Percentiles rank a stretch among this genome's conserved stretches.
Conservation (phyloP, 2,329 filamentous ascomycete genomes). For the Geosmithia morbida region DNA sequence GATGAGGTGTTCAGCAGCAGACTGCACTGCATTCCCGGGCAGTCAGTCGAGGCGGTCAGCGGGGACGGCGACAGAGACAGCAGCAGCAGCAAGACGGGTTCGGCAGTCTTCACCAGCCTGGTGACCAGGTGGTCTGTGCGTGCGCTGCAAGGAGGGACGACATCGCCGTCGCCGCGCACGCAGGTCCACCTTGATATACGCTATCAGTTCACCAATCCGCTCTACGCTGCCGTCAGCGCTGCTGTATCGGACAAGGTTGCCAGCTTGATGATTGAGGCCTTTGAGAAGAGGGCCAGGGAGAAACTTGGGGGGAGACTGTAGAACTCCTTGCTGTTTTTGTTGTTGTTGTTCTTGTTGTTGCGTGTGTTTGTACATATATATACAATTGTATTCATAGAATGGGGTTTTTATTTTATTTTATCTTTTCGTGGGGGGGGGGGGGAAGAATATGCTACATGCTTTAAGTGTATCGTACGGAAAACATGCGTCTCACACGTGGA, state of each 20-base stretch:
- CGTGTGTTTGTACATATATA: background rate
- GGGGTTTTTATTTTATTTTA: no score
- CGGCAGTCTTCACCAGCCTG: slow-evolving; percentile 50
- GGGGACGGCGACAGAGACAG: slow-evolving; percentile 43
- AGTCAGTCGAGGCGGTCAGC: slow-evolving; percentile 63
- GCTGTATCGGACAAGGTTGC: slow-evolving; percentile 76
- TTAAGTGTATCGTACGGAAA: no score
- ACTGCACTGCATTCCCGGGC: slow-evolving; percentile 61
- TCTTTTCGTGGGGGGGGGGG: no score
- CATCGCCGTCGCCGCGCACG: slow-evolving; percentile 26
- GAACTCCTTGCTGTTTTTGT: background rate
- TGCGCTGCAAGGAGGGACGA: slow-evolving; percentile 17
- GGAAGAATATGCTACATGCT: no score
- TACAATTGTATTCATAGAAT: no score
- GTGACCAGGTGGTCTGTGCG: slow-evolving; percentile 55
- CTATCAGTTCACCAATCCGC: slow-evolving; percentile 78
- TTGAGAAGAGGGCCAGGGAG: slow-evolving; percentile 63
- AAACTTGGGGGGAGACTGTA: slow-evolving; percentile 8
- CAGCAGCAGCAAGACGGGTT: slow-evolving; percentile 27
- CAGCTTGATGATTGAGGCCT: slow-evolving; percentile 80
- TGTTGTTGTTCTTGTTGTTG: no score
- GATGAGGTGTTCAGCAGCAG: slow-evolving; percentile 72
- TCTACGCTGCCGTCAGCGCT: slow-evolving; percentile 70
- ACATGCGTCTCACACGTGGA: no score
- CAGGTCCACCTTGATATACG: slow-evolving; percentile 63